Evolutionary conservation across 169 alveolate genomes (phyloP).

Genomic region (Cryptosporidium xiaoi): DNA sequence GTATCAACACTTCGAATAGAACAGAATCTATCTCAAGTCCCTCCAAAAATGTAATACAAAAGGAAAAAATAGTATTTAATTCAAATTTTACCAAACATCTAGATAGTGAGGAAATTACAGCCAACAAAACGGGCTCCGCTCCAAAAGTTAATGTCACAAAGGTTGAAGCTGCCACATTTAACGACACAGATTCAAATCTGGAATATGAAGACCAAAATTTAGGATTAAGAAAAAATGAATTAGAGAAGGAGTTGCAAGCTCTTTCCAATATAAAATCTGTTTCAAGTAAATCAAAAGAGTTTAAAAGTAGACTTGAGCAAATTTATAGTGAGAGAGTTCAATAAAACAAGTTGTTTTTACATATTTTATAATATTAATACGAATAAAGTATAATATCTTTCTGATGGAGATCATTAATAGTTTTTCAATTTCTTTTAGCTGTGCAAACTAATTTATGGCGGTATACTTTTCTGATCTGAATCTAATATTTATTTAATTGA

Average conservation of each 20-base stretch:
- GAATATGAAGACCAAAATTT: no score
- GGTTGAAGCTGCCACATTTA: no score
- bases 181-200: no score
- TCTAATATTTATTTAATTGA: no score
- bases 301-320: neutral
- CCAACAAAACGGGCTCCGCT: neutral
- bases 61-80: neutral
- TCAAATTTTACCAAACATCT: neutral
- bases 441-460: no score
- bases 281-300: constrained; percentile 13
- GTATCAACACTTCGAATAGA: neutral
- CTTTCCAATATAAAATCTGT: constrained; percentile 13
- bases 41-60: neutral
- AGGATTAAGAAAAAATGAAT: neutral
- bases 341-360: no score
- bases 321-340: constrained; percentile 2
- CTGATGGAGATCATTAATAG: no score
- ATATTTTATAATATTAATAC: no score
- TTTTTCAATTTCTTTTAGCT: no score
- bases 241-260: constrained; percentile 8
- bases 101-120: neutral
- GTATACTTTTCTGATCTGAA: no score
- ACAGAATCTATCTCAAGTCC: neutral
- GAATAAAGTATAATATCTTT: no score
- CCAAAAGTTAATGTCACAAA: no score